Evolutionary conservation across 345 rosid species (phyloP).

Genomic region (Noccaea caerulescens): DNA sequence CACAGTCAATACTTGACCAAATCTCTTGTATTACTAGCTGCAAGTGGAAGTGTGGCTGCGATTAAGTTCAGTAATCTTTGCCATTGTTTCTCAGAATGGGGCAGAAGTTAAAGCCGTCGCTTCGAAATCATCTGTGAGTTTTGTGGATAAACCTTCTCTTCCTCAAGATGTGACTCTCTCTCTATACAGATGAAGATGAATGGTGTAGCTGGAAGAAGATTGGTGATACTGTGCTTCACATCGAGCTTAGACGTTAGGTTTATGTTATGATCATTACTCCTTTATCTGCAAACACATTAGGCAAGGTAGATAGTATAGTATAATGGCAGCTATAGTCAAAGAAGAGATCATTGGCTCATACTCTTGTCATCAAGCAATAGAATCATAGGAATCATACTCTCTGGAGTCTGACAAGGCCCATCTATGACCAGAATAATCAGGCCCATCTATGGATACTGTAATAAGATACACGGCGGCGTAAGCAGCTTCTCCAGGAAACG

Average conservation of each 20-base stretch:
- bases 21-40: conserved; percentile 58
- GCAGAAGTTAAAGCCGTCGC: conserved; percentile 82
- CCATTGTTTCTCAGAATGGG: conserved; percentile 77
- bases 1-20: neutral
- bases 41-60: conserved; percentile 87
- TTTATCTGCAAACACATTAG: conserved; percentile 81
- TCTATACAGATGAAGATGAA: conserved; percentile 74
- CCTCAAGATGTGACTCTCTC: conserved; percentile 59
- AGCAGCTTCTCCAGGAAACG: neutral
- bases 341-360: neutral
- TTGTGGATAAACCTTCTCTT: conserved; percentile 64
- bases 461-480: neutral
- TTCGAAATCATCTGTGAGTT: conserved; percentile 65
- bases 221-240: conserved; percentile 79
- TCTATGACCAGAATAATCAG: neutral
- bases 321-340: neutral
- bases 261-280: conserved; percentile 87
- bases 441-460: too few relatives aligned
- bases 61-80: conserved; percentile 75
- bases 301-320: conserved; percentile 55
- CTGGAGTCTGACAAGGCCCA: neutral
- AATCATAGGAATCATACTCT: neutral
- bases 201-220: conserved; percentile 75
- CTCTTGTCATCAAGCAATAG: neutral
- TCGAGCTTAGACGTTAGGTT: conserved; percentile 83